Evolutionary conservation across 805 yeast species (phyloP).

Genomic region (Lipomyces japonicus): DNA sequence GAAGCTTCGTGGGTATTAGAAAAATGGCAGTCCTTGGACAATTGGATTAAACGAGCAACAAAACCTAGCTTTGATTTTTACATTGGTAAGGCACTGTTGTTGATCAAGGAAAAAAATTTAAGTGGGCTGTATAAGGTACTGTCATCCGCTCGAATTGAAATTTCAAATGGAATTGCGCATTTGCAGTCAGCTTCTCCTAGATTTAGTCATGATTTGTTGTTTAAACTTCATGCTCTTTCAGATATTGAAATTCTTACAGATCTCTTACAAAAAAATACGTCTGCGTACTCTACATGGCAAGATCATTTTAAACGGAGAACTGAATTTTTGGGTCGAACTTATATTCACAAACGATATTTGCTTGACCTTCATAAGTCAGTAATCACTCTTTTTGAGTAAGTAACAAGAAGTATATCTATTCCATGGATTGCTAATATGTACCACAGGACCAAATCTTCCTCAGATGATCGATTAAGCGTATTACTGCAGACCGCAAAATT

Average conservation of each 20-base stretch:
- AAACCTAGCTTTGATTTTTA: constrained; percentile 52
- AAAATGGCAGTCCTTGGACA: constrained; percentile 45
- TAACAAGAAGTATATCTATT: neutral
- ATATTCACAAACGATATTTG: constrained; percentile 56
- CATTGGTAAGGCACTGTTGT: constrained; percentile 59
- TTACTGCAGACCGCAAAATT: constrained; percentile 59
- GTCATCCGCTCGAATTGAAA: constrained; percentile 49
- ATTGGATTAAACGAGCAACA: constrained; percentile 60
- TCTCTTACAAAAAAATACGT: constrained; percentile 21
- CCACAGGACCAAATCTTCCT: constrained; percentile 5
- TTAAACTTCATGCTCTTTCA: constrained; percentile 56
- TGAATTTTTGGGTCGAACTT: constrained; percentile 47
- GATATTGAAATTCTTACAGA: constrained; percentile 48
- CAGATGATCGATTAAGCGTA: constrained; percentile 41
- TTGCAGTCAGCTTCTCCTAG: constrained; percentile 50
- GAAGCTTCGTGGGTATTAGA: constrained; percentile 72
- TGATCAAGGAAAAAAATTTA: constrained; percentile 41
- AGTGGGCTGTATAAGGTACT: constrained; percentile 43
- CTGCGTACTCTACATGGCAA: constrained; percentile 16
- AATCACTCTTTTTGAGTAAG: constrained; percentile 33
- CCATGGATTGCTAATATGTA: neutral
- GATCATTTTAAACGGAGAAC: constrained; percentile 31
- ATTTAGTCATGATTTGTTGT: constrained; percentile 48
- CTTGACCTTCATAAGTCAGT: constrained; percentile 58
- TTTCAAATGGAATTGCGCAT: constrained; percentile 58